phyloP scores from a whole-genome alignment of 805 yeast genomes.

The Candida boleticola region DNA sequence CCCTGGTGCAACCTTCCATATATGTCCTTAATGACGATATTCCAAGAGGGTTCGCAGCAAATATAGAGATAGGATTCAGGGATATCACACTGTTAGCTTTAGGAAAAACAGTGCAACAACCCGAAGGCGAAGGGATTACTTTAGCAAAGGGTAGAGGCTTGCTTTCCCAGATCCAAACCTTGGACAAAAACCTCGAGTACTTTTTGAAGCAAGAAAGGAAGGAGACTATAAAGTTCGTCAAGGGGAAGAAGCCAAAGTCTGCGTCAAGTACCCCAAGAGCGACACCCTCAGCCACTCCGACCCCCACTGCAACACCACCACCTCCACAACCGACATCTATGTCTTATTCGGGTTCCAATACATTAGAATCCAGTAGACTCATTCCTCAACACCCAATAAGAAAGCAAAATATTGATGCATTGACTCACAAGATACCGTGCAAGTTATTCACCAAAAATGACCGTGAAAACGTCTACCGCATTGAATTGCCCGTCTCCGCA shows the following conservation, averaged over 20 bases:
- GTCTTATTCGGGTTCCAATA: neutral
- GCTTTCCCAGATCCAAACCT: constrained; percentile 49
- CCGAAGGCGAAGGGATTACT: constrained; percentile 21
- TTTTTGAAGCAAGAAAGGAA: constrained; percentile 59
- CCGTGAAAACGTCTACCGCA: constrained; percentile 27
- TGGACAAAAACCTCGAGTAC: constrained; percentile 57
- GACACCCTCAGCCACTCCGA: neutral
- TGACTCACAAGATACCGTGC: constrained; percentile 25
- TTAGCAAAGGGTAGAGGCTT: constrained; percentile 51
- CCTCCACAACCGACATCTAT: constrained; percentile 3
- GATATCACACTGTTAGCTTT: constrained; percentile 35
- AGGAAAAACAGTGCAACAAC: constrained; percentile 15
- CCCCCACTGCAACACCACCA: constrained; percentile 6
- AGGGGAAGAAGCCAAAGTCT: constrained; percentile 1
- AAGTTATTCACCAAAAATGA: constrained; percentile 26
- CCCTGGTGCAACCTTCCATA: constrained; percentile 40
- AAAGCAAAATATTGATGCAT: constrained; percentile 20
- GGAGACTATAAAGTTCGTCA: constrained; percentile 61
- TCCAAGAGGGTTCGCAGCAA: constrained; percentile 65
- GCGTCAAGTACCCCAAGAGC: neutral
- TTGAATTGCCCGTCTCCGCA: constrained; percentile 28
- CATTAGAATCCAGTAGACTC: neutral
- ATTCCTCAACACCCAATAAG: constrained; percentile 10
- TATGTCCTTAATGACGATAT: constrained; percentile 63
- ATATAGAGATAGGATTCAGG: constrained; percentile 64